A percentile compares a stretch with the other conserved stretches of the same genome.
Evolutionary conservation across 768 basidiomycete species (phyloP).

Genomic region (Collybia nuda): DNA sequence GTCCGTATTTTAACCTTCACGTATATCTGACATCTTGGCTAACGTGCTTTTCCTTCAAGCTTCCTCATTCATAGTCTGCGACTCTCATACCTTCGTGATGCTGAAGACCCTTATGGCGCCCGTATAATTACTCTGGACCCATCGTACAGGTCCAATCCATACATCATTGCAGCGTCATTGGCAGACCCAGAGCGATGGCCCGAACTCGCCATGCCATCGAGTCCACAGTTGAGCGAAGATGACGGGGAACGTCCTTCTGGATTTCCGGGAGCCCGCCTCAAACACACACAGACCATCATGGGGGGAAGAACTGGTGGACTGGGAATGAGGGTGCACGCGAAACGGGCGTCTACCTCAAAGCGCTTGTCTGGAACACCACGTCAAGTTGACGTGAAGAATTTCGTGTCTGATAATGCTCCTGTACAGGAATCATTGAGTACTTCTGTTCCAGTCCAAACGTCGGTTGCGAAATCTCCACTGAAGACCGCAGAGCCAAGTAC

Average conservation of each 20-base stretch:
- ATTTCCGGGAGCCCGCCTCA: conserved; percentile 58
- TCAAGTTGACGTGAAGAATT: conserved; percentile 34
- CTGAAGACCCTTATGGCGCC: conserved; percentile 83
- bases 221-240: conserved; percentile 73
- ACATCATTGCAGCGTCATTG: conserved; percentile 76
- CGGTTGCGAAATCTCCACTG: conserved; percentile 17
- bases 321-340: conserved; percentile 76
- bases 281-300: conserved; percentile 90
- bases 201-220: conserved; percentile 70
- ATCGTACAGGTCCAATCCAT: conserved; percentile 77
- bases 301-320: conserved; percentile 68
- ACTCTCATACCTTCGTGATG: conserved; percentile 82
- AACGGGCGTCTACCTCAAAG: conserved; percentile 53
- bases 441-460: conserved; percentile 27
- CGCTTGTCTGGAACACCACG: conserved; percentile 40
- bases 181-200: conserved; percentile 84
- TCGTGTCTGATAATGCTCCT: conserved; percentile 28
- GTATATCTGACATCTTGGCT: not conserved
- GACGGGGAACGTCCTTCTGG: conserved; percentile 52
- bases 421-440: conserved; percentile 31
- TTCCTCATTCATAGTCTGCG: conserved; percentile 84
- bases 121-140: conserved; percentile 81
- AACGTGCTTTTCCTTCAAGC: conserved; percentile 23
- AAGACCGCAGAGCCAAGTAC: conserved; percentile 13
- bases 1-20: conserved; percentile 29